phyloP scores from a whole-genome alignment of 768 basidiomycete species.

The Trametes elegans region DNA sequence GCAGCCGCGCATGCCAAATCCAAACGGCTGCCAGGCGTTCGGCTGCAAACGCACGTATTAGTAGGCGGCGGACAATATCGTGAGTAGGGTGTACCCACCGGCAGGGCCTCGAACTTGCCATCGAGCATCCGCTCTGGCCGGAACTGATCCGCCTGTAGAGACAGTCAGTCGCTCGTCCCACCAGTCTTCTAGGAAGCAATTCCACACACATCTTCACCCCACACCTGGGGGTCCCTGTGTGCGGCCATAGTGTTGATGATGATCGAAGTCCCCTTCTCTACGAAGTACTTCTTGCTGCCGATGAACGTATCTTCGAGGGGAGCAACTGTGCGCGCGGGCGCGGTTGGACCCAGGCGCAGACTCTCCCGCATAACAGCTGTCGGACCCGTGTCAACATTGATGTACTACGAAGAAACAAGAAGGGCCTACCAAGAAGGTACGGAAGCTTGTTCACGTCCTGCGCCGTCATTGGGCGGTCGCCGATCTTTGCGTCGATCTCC shows the following conservation, averaged over 20 bases:
- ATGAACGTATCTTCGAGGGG: constrained; percentile 37
- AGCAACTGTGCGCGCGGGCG: constrained; percentile 34
- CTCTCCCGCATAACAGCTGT: constrained; percentile 39
- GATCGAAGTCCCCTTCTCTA: constrained; percentile 33
- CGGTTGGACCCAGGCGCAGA: constrained; percentile 38
- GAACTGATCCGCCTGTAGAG: constrained; percentile 35
- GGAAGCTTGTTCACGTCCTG: constrained; percentile 42
- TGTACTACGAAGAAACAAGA: too few relatives aligned
- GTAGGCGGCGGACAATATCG: background rate
- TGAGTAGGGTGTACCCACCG: constrained; percentile 24
- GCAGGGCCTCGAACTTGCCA: constrained; percentile 46
- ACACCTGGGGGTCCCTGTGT: constrained; percentile 41
- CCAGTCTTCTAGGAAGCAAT: background rate
- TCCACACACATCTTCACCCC: constrained; percentile 45
- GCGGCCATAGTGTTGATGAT: constrained; percentile 30
- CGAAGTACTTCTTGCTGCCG: constrained; percentile 40
- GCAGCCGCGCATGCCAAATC: constrained; percentile 27
- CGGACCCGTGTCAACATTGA: background rate
- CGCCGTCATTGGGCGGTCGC: constrained; percentile 36
- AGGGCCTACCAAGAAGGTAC: constrained; percentile 37
- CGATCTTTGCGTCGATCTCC: constrained; percentile 46
- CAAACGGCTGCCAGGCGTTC: constrained; percentile 43
- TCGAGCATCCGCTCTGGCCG: constrained; percentile 49
- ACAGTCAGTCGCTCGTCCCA: background rate
- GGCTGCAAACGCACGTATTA: constrained; percentile 27